Evolutionary conservation across 179 eudicot species (phyloP).

Genomic region (Actinidia arguta): DNA sequence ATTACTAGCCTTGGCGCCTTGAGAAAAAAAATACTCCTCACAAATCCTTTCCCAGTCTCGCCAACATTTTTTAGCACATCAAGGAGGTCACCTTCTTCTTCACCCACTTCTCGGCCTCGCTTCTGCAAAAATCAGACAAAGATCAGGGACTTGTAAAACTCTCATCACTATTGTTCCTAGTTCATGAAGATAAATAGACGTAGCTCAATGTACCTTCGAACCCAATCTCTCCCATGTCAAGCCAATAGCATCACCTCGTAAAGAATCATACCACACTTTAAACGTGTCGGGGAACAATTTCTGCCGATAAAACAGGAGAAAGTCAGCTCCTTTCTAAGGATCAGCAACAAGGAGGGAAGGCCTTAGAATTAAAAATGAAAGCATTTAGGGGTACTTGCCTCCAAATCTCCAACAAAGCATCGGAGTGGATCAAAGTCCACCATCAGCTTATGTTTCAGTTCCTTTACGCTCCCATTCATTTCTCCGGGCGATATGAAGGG

Average conservation of each 20-base stretch:
- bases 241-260: slow-evolving; percentile 96
- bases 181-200: not conserved
- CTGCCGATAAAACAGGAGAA: slow-evolving; percentile 37
- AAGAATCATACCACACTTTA: slow-evolving; percentile 87
- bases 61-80: slow-evolving; percentile 72
- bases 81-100: slow-evolving; percentile 37
- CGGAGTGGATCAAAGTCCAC: slow-evolving; percentile 87
- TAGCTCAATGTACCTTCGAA: slow-evolving; percentile 65
- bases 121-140: slow-evolving; percentile 47
- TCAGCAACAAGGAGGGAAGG: not conserved
- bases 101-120: slow-evolving; percentile 62
- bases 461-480: slow-evolving; percentile 54
- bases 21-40: slow-evolving; percentile 76
- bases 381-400: slow-evolving; percentile 45
- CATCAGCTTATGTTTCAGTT: slow-evolving; percentile 68
- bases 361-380: not conserved
- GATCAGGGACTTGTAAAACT: not conserved
- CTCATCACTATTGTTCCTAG: not conserved
- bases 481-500: slow-evolving; percentile 62
- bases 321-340: slow-evolving; percentile 9
- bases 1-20: slow-evolving; percentile 69
- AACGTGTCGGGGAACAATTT: slow-evolving; percentile 61
- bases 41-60: slow-evolving; percentile 85
- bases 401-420: slow-evolving; percentile 71
- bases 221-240: slow-evolving; percentile 73